Evolutionary conservation across 1,284 basidiomycete genomes (phyloP).

Genomic region (Marasmius oreades): DNA sequence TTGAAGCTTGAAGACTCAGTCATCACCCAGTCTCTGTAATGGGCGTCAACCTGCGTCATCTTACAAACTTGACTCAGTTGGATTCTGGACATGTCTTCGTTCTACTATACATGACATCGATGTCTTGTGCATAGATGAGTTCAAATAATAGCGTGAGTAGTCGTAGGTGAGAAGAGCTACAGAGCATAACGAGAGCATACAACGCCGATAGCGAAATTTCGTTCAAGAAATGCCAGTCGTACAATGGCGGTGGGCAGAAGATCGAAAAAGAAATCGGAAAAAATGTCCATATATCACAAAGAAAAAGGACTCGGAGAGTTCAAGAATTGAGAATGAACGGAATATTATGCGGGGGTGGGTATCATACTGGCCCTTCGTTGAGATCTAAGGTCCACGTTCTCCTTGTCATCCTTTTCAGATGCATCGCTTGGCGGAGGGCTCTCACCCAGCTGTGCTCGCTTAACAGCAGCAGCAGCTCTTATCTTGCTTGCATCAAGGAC

Average conservation of each 20-base stretch:
- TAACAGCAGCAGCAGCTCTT: slow-evolving; percentile 4
- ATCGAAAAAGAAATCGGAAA: not conserved
- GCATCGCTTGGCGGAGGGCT: not conserved
- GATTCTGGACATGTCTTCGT: not conserved
- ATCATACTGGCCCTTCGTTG: slow-evolving; percentile 7
- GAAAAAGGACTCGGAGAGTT: not conserved
- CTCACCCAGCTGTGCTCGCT: not conserved
- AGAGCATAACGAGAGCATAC: not conserved
- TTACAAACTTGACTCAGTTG: too few species aligned
- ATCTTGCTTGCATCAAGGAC: slow-evolving; percentile 3
- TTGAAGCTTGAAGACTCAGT: too few species aligned
- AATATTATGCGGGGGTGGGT: slow-evolving; percentile 10
- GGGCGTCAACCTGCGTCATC: too few species aligned
- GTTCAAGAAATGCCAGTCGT: not conserved
- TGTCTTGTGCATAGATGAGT: not conserved
- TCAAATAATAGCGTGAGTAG: not conserved
- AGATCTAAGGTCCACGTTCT: slow-evolving; percentile 4
- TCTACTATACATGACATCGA: not conserved
- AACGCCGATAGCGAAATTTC: not conserved
- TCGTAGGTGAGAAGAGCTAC: not conserved
- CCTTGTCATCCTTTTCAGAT: slow-evolving; percentile 12
- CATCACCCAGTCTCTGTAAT: too few species aligned
- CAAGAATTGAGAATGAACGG: not conserved
- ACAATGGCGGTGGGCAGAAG: not conserved
- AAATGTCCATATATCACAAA: slow-evolving; percentile 1